A percentile compares a stretch with the other conserved stretches of the same genome.
Conservation (phyloP, 2,329 filamentous ascomycete genomes). For the Penicillium sp. region DNA sequence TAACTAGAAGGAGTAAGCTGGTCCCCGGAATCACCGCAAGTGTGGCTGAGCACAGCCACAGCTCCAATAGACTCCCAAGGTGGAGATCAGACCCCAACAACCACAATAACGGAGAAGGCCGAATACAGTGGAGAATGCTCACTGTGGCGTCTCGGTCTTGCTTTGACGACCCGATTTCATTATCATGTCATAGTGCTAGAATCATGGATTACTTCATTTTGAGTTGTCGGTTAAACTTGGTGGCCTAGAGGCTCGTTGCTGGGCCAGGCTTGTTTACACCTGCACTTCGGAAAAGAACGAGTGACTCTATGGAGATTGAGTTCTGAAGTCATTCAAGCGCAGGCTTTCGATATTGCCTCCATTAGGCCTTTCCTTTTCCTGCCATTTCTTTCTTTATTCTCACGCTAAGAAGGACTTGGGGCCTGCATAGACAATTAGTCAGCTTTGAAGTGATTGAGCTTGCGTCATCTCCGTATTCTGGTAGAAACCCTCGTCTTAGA, state of each 20-base stretch:
- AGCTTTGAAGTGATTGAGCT: background rate
- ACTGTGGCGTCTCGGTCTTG: background rate
- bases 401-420: no score
- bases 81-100: background rate
- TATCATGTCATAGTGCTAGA: background rate
- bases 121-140: background rate
- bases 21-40: conserved; percentile 14
- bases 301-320: background rate
- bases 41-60: conserved; percentile 19
- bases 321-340: background rate
- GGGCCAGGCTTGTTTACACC: background rate
- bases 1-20: background rate
- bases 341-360: no score
- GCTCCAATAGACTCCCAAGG: no score
- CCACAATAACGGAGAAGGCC: background rate
- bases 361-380: background rate
- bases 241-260: background rate
- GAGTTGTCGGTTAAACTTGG: background rate
- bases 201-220: background rate
- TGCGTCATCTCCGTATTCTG: background rate
- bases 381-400: background rate
- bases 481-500: no score
- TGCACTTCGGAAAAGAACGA: background rate
- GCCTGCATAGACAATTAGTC: background rate
- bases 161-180: background rate